Evolutionary conservation across 2,329 filamentous ascomycete species (phyloP), one percentile per base, ranked within the genome.

Genomic region (Fusarium hostae): DNA sequence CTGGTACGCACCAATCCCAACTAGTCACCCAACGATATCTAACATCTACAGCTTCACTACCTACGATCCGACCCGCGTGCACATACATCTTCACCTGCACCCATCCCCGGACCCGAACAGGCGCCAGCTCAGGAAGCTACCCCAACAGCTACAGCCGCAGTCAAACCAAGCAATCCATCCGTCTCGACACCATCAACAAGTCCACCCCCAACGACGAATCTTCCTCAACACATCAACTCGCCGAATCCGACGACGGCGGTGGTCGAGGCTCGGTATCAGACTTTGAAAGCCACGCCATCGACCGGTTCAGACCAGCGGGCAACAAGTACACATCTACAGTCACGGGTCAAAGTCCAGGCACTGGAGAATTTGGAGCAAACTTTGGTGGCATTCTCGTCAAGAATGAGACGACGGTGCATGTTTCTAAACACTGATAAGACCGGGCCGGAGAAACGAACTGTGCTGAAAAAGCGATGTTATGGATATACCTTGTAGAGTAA

Each of bases 371-470:
- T 1, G 30, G 51, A 3, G 16, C 63, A 3, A 51, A 30, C 22
- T 62, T 70, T 47, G 68, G 62, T 9, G 75, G 75, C 0, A 76
- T 76, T 35, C 60, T 74, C 30, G 75, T 76, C 8, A 77, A 73
- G 58, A 76, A 76, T 20, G 73, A 76, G 50, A 76, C 73, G 4
- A 64, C 57, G 3, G 63, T 76, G 13, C 64, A 63, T 1, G 39
- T 62, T 58, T 47, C 64, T 2, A 41, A 52, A n/a, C 65, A 68
- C 2, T 68, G 63, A 66, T 40, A n/a, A 34, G 24, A 50, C 18
- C n/a, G 43, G 35, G 18, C 7, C 16, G 6, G 24, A 24, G 4
- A 5, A 24, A 24, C 24, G 24, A 24, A 24, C 24, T 24, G 24
- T 5, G 5, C 24, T 10, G 16, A 20, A 35, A 24, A 55, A n/a